These are phyloP conservation scores for Pseudocercospora ulei DNA, from an alignment of 2,329 filamentous ascomycete genomes.

Conservation along the genomic window DNA sequence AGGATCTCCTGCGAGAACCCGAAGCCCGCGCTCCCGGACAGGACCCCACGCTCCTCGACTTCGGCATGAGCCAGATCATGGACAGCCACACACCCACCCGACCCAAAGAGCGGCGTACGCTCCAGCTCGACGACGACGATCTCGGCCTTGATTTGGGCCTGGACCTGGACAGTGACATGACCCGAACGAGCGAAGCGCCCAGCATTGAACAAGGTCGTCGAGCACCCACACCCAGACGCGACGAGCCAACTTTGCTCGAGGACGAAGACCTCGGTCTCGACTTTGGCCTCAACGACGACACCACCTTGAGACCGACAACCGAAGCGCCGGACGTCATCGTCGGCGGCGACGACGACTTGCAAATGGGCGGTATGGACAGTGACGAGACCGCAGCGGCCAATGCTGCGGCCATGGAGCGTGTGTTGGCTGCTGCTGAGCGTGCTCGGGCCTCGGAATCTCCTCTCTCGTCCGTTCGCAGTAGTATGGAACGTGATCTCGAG, in stretches of 20 bases:
- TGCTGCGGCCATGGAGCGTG: conserved; percentile 32
- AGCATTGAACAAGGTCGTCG: conserved; percentile 89
- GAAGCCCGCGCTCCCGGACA: conserved; percentile 30
- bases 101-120: conserved; percentile 20
- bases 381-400: conserved; percentile 38
- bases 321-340: conserved; percentile 22
- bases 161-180: conserved; percentile 33
- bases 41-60: conserved; percentile 45
- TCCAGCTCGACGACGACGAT: conserved; percentile 49
- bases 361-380: conserved; percentile 39
- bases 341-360: conserved; percentile 34
- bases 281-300: conserved; percentile 33
- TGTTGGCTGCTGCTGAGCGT: conserved; percentile 37
- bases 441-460: conserved; percentile 45
- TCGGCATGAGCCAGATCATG: conserved; percentile 66
- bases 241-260: conserved; percentile 51
- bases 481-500: conserved; percentile 54
- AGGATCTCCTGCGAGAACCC: conserved; percentile 55
- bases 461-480: conserved; percentile 46
- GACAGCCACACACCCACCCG: conserved; percentile 30
- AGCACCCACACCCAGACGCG: conserved; percentile 51
- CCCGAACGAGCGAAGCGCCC: conserved; percentile 29
- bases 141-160: conserved; percentile 58
- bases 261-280: conserved; percentile 49
- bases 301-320: conserved; percentile 24